These are phyloP conservation scores for Xanthoconium purpureum DNA, from an alignment of 768 basidiomycete species.

Conservation along the genomic window DNA sequence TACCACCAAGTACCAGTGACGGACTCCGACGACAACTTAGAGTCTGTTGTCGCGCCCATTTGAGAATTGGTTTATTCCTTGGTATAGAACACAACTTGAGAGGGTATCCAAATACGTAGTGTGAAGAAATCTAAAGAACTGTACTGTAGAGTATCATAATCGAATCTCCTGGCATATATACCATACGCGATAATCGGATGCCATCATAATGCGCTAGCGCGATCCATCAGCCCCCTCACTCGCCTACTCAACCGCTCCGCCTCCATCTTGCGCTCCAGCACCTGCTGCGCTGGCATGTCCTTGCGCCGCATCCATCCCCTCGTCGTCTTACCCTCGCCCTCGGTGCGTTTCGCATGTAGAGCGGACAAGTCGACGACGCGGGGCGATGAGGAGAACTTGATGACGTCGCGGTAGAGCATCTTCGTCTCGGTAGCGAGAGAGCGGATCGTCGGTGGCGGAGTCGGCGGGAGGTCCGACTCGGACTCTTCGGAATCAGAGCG, in stretches of 20 bases:
- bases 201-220: constrained; percentile 40
- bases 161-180: too few species aligned
- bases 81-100: too few species aligned
- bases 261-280: constrained; percentile 72
- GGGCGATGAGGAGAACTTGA: constrained; percentile 78
- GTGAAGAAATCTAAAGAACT: too few species aligned
- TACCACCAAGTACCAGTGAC: too few species aligned
- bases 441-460: constrained; percentile 51
- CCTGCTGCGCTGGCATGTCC: constrained; percentile 77
- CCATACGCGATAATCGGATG: not conserved
- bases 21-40: too few species aligned
- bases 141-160: too few species aligned
- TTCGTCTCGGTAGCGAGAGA: constrained; percentile 81
- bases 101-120: too few species aligned
- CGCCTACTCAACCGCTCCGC: constrained; percentile 67
- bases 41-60: too few species aligned
- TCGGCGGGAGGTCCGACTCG: constrained; percentile 46
- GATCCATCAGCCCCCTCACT: constrained; percentile 68
- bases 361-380: constrained; percentile 81
- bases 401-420: constrained; percentile 83
- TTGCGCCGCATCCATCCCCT: constrained; percentile 79
- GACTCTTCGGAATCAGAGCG: constrained; percentile 65
- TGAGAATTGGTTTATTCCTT: too few species aligned
- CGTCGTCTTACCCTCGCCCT: constrained; percentile 41
- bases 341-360: constrained; percentile 49